phyloP scores from a whole-genome alignment of 140 eudicot genomes.

The Ambrosia hybrid region DNA sequence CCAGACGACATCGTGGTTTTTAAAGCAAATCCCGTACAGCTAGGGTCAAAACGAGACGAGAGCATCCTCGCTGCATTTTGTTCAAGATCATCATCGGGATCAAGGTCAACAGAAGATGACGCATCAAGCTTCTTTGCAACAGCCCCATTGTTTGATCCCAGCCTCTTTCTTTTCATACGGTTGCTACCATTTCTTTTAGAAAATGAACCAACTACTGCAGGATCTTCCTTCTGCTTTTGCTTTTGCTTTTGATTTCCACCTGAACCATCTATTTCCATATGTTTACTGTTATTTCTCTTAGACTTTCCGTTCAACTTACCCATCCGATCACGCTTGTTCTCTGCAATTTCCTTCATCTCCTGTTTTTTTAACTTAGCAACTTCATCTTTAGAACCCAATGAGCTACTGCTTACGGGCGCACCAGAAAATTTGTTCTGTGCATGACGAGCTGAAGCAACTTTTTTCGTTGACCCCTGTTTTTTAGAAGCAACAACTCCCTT shows the following conservation, averaged over 20 bases:
- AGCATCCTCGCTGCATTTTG: constrained; percentile 97
- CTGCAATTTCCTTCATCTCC: constrained; percentile 9
- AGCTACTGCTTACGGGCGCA: constrained; percentile 10
- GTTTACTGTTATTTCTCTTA: not conserved
- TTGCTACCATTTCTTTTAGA: constrained; percentile 36
- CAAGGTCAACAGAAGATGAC: constrained; percentile 30
- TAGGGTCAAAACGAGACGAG: constrained; percentile 93
- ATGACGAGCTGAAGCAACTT: constrained; percentile 2
- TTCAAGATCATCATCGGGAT: constrained; percentile 80
- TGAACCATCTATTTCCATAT: constrained; percentile 20
- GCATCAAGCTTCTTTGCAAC: constrained; percentile 39
- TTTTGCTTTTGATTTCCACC: constrained; percentile 1
- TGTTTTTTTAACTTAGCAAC: constrained; percentile 11
- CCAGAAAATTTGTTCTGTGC: constrained; percentile 16
- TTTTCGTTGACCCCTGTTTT: constrained; percentile 13
- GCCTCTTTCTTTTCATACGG: constrained; percentile 42
- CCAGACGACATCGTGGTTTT: constrained; percentile 34
- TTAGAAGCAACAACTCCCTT: constrained; percentile 15
- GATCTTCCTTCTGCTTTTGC: constrained; percentile 12
- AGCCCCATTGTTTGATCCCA: constrained; percentile 27
- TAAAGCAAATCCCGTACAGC: constrained; percentile 66
- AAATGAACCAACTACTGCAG: constrained; percentile 34
- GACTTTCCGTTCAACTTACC: constrained; percentile 26
- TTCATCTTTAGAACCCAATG: constrained; percentile 19
- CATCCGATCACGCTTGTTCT: constrained; percentile 22